These are phyloP conservation scores for Histomonas meleagridis DNA, from an alignment of 208 protist genomes.

Conservation along the genomic window DNA sequence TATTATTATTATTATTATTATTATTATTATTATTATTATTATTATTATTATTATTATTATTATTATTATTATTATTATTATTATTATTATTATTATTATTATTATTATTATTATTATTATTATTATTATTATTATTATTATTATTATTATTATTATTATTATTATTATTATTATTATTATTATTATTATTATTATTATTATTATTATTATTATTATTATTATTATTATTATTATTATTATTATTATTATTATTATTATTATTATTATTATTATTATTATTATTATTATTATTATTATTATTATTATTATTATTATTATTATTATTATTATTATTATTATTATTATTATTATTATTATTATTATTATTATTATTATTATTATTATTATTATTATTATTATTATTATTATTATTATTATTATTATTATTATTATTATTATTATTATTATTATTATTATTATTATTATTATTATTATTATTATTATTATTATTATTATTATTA, in stretches of 20 bases:
- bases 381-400: constrained; percentile 3
- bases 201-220: background rate
- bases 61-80: constrained; percentile 30
- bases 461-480: background rate
- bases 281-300: constrained; percentile 33
- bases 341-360: constrained; percentile 30
- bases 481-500: background rate
- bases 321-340: constrained; percentile 33
- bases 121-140: constrained; percentile 33
- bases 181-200: constrained; percentile 21
- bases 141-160: constrained; percentile 3
- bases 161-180: background rate
- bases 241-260: constrained; percentile 13
- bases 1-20: background rate
- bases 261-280: constrained; percentile 27
- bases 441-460: background rate
- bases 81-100: constrained; percentile 33
- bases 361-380: constrained; percentile 33
- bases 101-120: constrained; percentile 30
- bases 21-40: background rate
- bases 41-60: background rate
- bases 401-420: constrained; percentile 21
- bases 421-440: background rate
- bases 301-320: constrained; percentile 33
- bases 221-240: constrained; percentile 33